Conservation (phyloP, 2,329 filamentous ascomycete species). For the Tolypocladium tundrense region DNA sequence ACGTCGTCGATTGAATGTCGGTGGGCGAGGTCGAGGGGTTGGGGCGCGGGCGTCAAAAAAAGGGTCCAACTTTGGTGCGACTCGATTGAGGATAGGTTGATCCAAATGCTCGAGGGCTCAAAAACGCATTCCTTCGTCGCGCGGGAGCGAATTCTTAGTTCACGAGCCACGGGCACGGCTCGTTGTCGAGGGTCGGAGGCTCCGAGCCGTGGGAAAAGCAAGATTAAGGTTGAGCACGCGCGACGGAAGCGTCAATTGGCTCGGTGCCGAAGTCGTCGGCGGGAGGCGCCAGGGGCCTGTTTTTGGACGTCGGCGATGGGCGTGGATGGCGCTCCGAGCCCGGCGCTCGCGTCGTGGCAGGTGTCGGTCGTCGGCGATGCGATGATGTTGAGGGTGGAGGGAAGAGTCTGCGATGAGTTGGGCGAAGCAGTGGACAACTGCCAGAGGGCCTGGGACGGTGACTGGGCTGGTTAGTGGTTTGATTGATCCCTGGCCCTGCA, state of each 20-base stretch:
- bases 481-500: neutral
- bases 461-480: neutral
- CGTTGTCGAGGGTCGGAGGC: neutral
- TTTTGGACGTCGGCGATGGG: neutral
- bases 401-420: neutral
- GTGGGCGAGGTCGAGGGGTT: neutral
- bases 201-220: neutral
- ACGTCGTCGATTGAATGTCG: neutral
- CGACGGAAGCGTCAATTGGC: neutral
- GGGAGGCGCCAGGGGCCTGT: neutral
- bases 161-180: neutral
- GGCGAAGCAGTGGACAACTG: neutral
- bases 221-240: constrained; percentile 1
- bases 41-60: neutral
- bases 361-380: neutral
- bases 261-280: neutral
- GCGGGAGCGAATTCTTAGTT: neutral
- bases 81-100: neutral
- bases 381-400: neutral
- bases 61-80: neutral
- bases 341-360: neutral
- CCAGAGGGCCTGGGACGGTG: neutral
- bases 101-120: neutral
- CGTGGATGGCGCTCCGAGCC: neutral
- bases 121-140: neutral